phyloP scores from a whole-genome alignment of 257 asterid species.

The Gynochthodes officinalis region DNA sequence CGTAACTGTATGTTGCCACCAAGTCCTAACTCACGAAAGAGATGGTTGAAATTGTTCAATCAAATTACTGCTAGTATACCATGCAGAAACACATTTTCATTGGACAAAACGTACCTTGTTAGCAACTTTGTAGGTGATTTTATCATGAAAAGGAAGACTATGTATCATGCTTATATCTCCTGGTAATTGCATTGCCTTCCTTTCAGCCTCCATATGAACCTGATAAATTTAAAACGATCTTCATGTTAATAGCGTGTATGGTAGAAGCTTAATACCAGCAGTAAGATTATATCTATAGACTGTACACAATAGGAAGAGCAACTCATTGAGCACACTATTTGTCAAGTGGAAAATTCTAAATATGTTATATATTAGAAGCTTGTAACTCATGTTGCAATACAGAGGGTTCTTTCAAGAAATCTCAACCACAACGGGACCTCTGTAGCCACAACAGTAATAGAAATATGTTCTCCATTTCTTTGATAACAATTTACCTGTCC shows the following conservation, averaged over 20 bases:
- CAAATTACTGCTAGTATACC: neutral
- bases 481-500: neutral
- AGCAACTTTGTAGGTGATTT: constrained; percentile 83
- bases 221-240: constrained; percentile 28
- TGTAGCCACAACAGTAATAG: neutral
- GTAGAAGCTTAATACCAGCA: neutral
- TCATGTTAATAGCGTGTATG: neutral
- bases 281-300: neutral
- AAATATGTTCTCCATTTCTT: neutral
- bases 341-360: neutral
- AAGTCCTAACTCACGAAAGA: neutral
- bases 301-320: neutral
- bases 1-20: neutral
- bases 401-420: neutral
- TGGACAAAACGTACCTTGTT: constrained; percentile 53
- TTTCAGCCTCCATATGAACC: constrained; percentile 98
- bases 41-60: neutral
- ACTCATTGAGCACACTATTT: neutral
- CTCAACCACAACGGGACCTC: neutral
- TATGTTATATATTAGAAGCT: neutral
- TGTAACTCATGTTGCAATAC: neutral
- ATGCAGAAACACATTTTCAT: neutral
- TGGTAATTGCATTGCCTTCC: constrained; percentile 59
- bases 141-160: constrained; percentile 50
- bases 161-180: constrained; percentile 45